Conservation (phyloP, 1,284 basidiomycete species). For the Lignosus rhinocerotis region DNA sequence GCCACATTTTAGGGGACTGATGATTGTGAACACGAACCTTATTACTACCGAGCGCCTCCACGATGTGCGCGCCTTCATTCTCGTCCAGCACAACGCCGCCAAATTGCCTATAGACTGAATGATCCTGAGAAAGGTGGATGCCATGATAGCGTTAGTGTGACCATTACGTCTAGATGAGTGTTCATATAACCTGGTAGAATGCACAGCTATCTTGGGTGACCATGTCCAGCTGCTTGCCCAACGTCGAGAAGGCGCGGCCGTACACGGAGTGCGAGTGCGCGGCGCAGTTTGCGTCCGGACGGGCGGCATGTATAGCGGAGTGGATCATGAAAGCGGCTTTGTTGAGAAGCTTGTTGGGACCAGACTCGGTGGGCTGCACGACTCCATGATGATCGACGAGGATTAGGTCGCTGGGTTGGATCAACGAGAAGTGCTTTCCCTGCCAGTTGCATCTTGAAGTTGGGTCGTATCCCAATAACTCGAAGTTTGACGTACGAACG, state of each 20-base stretch:
- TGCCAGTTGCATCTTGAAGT: conserved; percentile 12
- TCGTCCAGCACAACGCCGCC: conserved; percentile 60
- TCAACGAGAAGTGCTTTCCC: conserved; percentile 46
- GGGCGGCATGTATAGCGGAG: conserved; percentile 57
- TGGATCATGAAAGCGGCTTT: conserved; percentile 53
- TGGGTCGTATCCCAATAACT: too few species aligned
- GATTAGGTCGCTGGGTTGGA: conserved; percentile 47
- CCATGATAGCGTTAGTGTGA: not conserved
- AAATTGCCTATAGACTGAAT: conserved; percentile 47
- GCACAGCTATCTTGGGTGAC: conserved; percentile 51
- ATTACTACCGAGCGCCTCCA: conserved; percentile 49
- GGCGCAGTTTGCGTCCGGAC: conserved; percentile 62
- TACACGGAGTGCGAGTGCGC: conserved; percentile 65
- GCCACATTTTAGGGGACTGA: not conserved
- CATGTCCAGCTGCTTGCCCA: conserved; percentile 58
- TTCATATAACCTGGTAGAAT: conserved; percentile 38
- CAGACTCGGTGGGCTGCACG: conserved; percentile 44
- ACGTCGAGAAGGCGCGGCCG: conserved; percentile 62
- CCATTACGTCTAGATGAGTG: not conserved
- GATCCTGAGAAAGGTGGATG: conserved; percentile 26
- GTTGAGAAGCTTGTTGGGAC: conserved; percentile 42
- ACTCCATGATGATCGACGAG: conserved; percentile 51
- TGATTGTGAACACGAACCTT: conserved; percentile 39
- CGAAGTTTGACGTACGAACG: conserved; percentile 35
- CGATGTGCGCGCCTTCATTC: conserved; percentile 59